phyloP scores from a whole-genome alignment of 2,329 filamentous ascomycete species.

The Colletotrichum lupini region DNA sequence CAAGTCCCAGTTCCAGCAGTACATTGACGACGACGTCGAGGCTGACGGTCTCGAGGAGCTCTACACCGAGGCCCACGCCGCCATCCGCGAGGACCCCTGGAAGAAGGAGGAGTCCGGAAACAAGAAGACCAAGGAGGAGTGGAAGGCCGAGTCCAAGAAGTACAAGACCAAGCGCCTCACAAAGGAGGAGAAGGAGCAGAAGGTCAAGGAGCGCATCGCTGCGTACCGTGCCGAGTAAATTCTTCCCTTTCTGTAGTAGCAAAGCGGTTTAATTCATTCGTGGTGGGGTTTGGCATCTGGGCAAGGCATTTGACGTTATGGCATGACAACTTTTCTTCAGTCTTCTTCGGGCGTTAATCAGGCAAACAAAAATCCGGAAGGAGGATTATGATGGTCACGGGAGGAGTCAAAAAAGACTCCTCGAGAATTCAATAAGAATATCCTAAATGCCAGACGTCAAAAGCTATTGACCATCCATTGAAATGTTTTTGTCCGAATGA shows the following conservation, averaged over 20 bases:
- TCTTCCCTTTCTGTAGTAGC: conserved; percentile 14
- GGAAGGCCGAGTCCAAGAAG: conserved; percentile 96
- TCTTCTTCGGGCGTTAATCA: conserved; percentile 34
- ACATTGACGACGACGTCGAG: conserved; percentile 97
- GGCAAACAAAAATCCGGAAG: conserved; percentile 32
- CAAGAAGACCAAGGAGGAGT: conserved; percentile 98
- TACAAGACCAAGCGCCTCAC: conserved; percentile 81
- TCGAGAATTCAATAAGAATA: conserved; percentile 35
- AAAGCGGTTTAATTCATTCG: conserved; percentile 24
- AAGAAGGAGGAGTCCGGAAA: conserved; percentile 86
- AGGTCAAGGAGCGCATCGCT: conserved; percentile 92
- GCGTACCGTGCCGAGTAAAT: conserved; percentile 71
- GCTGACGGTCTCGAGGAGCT: conserved; percentile 97
- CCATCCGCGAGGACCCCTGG: conserved; percentile 97
- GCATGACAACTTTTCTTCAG: conserved; percentile 28
- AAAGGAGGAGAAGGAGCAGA: conserved; percentile 84
- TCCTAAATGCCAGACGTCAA: conserved; percentile 36
- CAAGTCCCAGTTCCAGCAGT: conserved; percentile 97
- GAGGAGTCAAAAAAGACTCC: conserved; percentile 23
- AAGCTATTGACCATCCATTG: background rate
- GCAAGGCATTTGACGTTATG: conserved; percentile 33
- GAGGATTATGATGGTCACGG: conserved; percentile 32
- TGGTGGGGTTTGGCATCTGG: background rate
- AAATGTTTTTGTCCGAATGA: background rate
- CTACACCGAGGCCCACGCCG: conserved; percentile 93